These are phyloP conservation scores for Malus sylvestris DNA, from an alignment of 306 rosid species.

Conservation along the genomic window DNA sequence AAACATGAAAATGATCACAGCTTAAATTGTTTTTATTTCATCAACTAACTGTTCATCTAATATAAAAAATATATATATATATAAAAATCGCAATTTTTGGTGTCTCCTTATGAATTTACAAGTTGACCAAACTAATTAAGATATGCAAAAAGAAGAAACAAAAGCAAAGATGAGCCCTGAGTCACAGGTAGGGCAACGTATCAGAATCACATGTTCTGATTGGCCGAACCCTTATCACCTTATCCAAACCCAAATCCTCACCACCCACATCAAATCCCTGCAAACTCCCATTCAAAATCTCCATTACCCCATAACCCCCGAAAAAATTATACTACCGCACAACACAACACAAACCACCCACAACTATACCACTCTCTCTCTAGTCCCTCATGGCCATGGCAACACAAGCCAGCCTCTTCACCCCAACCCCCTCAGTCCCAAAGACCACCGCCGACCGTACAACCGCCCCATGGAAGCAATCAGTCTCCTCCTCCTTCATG, in stretches of 20 bases:
- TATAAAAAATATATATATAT: too few relatives aligned
- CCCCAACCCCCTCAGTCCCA: constrained; percentile 44
- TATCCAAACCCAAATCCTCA: constrained; percentile 42
- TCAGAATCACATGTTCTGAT: constrained; percentile 42
- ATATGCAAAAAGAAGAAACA: background rate
- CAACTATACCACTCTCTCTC: background rate
- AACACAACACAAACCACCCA: background rate
- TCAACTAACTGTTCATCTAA: too few relatives aligned
- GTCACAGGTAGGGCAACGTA: constrained; percentile 20
- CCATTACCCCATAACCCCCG: background rate
- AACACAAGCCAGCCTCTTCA: constrained; percentile 80
- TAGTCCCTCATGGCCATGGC: constrained; percentile 62
- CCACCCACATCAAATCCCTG: constrained; percentile 33
- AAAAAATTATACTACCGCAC: background rate
- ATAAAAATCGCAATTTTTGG: background rate
- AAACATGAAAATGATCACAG: background rate
- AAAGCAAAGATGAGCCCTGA: constrained; percentile 5
- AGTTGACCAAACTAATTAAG: constrained; percentile 4
- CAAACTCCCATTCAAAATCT: background rate
- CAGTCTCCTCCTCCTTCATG: constrained; percentile 43
- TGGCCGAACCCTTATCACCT: constrained; percentile 49
- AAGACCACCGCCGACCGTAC: constrained; percentile 9
- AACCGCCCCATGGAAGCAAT: constrained; percentile 57
- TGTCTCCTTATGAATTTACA: background rate
- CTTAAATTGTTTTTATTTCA: too few relatives aligned